Percentiles rank a stretch among this genome's conserved stretches.
These are phyloP conservation scores for Ogataea paradorogensis DNA, from an alignment of 805 yeast species.

Conservation along the genomic window DNA sequence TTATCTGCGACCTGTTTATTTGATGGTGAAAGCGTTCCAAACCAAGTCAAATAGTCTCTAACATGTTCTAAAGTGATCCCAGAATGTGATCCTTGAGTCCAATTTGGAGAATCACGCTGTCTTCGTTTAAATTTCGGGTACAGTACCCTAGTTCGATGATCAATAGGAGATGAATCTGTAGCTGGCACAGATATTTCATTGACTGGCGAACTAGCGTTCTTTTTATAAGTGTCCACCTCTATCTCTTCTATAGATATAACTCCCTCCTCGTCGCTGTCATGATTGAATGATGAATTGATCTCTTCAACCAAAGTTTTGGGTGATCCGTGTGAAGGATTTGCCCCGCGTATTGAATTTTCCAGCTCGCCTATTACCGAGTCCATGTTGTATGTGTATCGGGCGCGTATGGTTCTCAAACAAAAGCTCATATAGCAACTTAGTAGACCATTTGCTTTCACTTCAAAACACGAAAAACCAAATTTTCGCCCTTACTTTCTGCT, in stretches of 20 bases:
- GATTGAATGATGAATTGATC: conserved; percentile 17
- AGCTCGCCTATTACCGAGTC: not conserved
- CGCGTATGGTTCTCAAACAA: not conserved
- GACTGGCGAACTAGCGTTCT: conserved; percentile 1
- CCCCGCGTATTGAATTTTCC: not conserved
- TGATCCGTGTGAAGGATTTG: conserved; percentile 4
- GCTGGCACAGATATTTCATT: not conserved
- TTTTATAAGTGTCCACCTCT: not conserved
- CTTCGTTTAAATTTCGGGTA: conserved; percentile 18
- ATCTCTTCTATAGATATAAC: conserved; percentile 8
- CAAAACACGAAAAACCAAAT: not conserved
- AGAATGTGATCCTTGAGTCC: conserved; percentile 17
- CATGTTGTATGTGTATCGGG: conserved; percentile 1
- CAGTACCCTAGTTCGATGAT: conserved; percentile 18
- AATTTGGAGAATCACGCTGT: conserved; percentile 20
- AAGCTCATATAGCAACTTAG: conserved; percentile 6
- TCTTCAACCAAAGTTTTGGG: conserved; percentile 16
- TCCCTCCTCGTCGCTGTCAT: conserved; percentile 12
- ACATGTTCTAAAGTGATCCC: conserved; percentile 20
- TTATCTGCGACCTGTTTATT: conserved; percentile 11
- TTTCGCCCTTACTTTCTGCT: not conserved
- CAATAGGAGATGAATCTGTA: conserved; percentile 16
- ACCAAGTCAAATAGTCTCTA: conserved; percentile 19
- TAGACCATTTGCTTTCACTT: not conserved
- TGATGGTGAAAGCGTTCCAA: conserved; percentile 14